Evolutionary conservation across 2,329 filamentous ascomycete genomes (phyloP).

Genomic region (Sphaerulina vaccinii): DNA sequence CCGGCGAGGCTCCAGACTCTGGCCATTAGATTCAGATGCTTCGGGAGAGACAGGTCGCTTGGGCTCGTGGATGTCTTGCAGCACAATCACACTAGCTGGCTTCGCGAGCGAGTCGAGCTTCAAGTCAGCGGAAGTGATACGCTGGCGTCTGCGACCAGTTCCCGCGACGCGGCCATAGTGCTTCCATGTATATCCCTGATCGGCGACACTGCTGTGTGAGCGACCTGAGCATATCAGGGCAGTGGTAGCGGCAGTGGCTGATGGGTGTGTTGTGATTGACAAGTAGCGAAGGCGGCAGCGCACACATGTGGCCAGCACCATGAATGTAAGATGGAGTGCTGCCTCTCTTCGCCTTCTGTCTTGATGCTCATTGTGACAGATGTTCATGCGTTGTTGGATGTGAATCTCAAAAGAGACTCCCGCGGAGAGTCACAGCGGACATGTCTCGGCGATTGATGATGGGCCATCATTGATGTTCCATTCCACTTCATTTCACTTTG

Average conservation of each 20-base stretch:
- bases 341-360: no score
- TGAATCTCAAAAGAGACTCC: no score
- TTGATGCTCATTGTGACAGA: no score
- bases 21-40: background rate
- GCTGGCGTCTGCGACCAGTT: slow-evolving; percentile 30
- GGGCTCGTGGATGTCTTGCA: slow-evolving; percentile 20
- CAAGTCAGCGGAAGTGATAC: slow-evolving; percentile 26
- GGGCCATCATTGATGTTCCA: no score
- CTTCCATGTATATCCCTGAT: background rate
- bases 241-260: background rate
- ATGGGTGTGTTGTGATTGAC: background rate
- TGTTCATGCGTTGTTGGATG: no score
- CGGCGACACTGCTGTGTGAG: background rate
- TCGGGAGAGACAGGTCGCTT: background rate
- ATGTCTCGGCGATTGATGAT: no score
- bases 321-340: no score
- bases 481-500: no score
- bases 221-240: no score
- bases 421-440: no score
- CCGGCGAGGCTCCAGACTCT: background rate
- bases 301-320: background rate
- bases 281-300: background rate
- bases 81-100: slow-evolving; percentile 28
- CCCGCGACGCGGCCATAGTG: slow-evolving; percentile 29
- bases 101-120: slow-evolving; percentile 27